A percentile compares a stretch with the other conserved stretches of the same genome.
These are phyloP conservation scores for Boletus tomentosulus DNA, from an alignment of 768 basidiomycete species.

Conservation along the genomic window DNA sequence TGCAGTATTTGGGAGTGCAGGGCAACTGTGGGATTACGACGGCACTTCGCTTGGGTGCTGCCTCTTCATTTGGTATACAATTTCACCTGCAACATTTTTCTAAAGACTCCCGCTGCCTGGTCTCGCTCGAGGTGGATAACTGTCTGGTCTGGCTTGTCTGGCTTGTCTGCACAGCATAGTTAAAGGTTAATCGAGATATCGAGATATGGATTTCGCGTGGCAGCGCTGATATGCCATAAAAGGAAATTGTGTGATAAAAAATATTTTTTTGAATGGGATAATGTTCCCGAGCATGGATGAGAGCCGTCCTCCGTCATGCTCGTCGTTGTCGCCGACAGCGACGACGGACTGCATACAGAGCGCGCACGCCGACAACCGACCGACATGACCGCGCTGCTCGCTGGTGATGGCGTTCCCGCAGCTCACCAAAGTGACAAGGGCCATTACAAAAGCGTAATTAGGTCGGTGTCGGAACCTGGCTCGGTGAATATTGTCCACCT, in stretches of 20 bases:
- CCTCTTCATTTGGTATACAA: constrained; percentile 15
- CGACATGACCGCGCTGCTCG: background rate
- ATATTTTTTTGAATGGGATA: constrained; percentile 16
- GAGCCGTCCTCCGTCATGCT: background rate
- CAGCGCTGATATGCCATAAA: constrained; percentile 12
- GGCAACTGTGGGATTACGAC: constrained; percentile 13
- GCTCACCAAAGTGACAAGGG: constrained; percentile 7
- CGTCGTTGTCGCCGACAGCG: constrained; percentile 6
- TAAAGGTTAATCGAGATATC: constrained; percentile 19
- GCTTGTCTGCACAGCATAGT: constrained; percentile 13
- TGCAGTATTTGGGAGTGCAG: constrained; percentile 27
- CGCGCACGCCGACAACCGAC: background rate
- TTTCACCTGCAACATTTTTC: background rate
- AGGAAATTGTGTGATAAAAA: constrained; percentile 14
- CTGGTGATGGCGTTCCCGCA: constrained; percentile 12
- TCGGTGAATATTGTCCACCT: constrained; percentile 34
- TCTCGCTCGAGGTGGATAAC: background rate
- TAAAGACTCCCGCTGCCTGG: background rate
- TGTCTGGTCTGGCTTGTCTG: background rate
- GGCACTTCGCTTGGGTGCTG: constrained; percentile 23
- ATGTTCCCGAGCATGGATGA: constrained; percentile 26
- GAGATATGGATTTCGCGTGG: constrained; percentile 11
- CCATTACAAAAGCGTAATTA: constrained; percentile 28
- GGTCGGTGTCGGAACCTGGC: constrained; percentile 38
- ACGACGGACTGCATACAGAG: background rate